Evolutionary conservation across 768 basidiomycete species (phyloP).

Genomic region (Sporobolomyces pararoseus): DNA sequence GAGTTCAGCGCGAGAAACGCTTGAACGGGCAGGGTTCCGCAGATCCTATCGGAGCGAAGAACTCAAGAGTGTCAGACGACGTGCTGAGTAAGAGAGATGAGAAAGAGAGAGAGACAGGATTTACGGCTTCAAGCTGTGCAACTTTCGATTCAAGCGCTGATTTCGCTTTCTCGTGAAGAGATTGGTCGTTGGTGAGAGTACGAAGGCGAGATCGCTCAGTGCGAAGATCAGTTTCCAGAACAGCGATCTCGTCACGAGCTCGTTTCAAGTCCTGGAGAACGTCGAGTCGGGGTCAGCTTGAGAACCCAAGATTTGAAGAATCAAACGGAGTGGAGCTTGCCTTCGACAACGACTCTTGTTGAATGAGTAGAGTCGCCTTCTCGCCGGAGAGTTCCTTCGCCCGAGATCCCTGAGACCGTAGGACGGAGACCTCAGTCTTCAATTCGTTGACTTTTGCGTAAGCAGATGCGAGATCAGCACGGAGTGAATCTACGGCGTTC

Average conservation of each 20-base stretch:
- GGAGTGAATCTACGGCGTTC: slow-evolving; percentile 27
- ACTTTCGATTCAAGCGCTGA: slow-evolving; percentile 19
- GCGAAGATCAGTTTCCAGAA: slow-evolving; percentile 68
- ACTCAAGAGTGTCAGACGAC: not conserved
- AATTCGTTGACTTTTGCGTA: slow-evolving; percentile 54
- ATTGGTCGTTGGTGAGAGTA: slow-evolving; percentile 62
- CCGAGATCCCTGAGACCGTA: slow-evolving; percentile 48
- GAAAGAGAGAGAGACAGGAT: not conserved
- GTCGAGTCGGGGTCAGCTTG: no score
- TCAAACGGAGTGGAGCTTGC: slow-evolving; percentile 14
- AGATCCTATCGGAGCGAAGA: slow-evolving; percentile 14
- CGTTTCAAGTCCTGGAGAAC: slow-evolving; percentile 57
- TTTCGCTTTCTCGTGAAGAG: slow-evolving; percentile 62
- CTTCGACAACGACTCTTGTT: slow-evolving; percentile 53
- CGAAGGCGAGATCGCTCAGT: slow-evolving; percentile 66
- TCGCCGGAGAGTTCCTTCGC: slow-evolving; percentile 46
- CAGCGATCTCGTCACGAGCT: slow-evolving; percentile 57
- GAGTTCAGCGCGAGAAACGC: slow-evolving; percentile 56
- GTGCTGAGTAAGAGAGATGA: not conserved
- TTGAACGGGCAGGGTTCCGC: slow-evolving; percentile 3
- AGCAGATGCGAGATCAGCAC: slow-evolving; percentile 52
- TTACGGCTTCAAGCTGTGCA: slow-evolving; percentile 14
- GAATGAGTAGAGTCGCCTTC: slow-evolving; percentile 60
- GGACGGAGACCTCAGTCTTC: slow-evolving; percentile 64
- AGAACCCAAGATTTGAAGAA: no score